Percentiles rank a stretch among this genome's conserved stretches.
phyloP scores from a whole-genome alignment of 306 rosid genomes.

The Cyclanthera cordifolia region DNA sequence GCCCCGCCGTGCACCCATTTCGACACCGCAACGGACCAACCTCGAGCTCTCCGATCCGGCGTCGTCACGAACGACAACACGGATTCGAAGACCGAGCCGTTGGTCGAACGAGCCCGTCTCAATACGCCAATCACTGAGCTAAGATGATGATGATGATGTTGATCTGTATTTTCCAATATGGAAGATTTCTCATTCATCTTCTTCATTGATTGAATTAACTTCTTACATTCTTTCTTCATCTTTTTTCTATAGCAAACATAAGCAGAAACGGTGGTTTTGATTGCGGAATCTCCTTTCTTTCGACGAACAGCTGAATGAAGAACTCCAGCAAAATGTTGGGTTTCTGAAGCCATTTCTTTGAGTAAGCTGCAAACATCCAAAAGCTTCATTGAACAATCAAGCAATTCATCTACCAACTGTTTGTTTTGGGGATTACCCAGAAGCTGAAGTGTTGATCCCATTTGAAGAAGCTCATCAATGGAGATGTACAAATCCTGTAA shows the following conservation, averaged over 20 bases:
- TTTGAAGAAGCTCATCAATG: slow-evolving; percentile 44
- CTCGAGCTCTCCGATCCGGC: slow-evolving; percentile 12
- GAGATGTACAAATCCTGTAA: slow-evolving; percentile 36
- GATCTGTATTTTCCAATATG: slow-evolving; percentile 21
- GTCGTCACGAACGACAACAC: slow-evolving; percentile 22
- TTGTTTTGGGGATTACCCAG: slow-evolving; percentile 29
- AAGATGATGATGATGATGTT: slow-evolving; percentile 9
- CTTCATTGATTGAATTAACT: slow-evolving; percentile 25
- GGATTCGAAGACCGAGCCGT: slow-evolving; percentile 28
- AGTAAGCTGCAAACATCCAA: slow-evolving; percentile 49
- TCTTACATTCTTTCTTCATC: slow-evolving; percentile 46
- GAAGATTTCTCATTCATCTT: slow-evolving; percentile 29
- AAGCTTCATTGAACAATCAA: slow-evolving; percentile 49
- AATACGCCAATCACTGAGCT: slow-evolving; percentile 17
- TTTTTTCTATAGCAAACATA: slow-evolving; percentile 34
- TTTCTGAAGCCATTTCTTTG: slow-evolving; percentile 35
- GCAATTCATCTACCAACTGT: slow-evolving; percentile 33
- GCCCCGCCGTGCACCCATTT: slow-evolving; percentile 30
- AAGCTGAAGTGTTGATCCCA: slow-evolving; percentile 45
- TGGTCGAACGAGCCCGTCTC: slow-evolving; percentile 25
- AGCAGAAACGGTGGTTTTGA: slow-evolving; percentile 28
- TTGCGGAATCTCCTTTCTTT: slow-evolving; percentile 39
- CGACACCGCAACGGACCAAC: slow-evolving; percentile 32
- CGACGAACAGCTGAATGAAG: slow-evolving; percentile 58
- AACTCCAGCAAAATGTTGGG: slow-evolving; percentile 36